phyloP scores from a whole-genome alignment of 2,329 filamentous ascomycete species.

The Emergomyces pasteurianus region DNA sequence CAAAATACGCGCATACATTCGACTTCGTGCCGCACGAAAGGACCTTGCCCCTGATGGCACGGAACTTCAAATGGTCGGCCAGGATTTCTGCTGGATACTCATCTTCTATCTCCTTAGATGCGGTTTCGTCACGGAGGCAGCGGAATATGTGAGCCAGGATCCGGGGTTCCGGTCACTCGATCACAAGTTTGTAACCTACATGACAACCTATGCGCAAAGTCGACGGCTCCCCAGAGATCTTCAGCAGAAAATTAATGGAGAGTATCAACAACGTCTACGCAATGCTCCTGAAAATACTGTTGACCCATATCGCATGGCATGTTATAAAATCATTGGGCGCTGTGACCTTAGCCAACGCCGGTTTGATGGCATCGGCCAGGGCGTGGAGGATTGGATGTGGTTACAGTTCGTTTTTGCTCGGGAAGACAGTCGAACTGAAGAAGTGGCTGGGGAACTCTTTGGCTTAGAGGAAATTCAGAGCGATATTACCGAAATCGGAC shows the following conservation, averaged over 20 bases:
- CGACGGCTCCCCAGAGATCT: slow-evolving; percentile 65
- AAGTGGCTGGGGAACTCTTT: slow-evolving; percentile 50
- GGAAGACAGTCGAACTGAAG: slow-evolving; percentile 49
- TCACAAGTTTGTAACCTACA: slow-evolving; percentile 76
- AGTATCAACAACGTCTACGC: slow-evolving; percentile 74
- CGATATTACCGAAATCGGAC: slow-evolving; percentile 77
- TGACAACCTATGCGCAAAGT: slow-evolving; percentile 73
- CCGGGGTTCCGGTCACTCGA: slow-evolving; percentile 81
- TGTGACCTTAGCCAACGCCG: slow-evolving; percentile 48
- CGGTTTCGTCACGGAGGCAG: slow-evolving; percentile 73
- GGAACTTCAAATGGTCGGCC: slow-evolving; percentile 64
- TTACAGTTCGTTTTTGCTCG: slow-evolving; percentile 52
- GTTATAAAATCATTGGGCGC: slow-evolving; percentile 92
- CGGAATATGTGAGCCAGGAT: slow-evolving; percentile 71
- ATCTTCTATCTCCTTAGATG: slow-evolving; percentile 84
- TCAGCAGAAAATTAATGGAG: slow-evolving; percentile 77
- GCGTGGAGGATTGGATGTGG: slow-evolving; percentile 57
- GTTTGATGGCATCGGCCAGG: slow-evolving; percentile 46
- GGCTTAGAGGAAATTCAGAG: slow-evolving; percentile 58
- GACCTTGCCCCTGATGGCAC: slow-evolving; percentile 73
- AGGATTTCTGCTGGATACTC: slow-evolving; percentile 85
- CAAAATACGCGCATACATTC: slow-evolving; percentile 86
- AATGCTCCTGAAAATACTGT: slow-evolving; percentile 77
- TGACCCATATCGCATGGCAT: slow-evolving; percentile 92
- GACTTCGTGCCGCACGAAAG: slow-evolving; percentile 65